phyloP scores from a whole-genome alignment of 371 early-diverging fungal genomes.

The Mortierella sp. region DNA sequence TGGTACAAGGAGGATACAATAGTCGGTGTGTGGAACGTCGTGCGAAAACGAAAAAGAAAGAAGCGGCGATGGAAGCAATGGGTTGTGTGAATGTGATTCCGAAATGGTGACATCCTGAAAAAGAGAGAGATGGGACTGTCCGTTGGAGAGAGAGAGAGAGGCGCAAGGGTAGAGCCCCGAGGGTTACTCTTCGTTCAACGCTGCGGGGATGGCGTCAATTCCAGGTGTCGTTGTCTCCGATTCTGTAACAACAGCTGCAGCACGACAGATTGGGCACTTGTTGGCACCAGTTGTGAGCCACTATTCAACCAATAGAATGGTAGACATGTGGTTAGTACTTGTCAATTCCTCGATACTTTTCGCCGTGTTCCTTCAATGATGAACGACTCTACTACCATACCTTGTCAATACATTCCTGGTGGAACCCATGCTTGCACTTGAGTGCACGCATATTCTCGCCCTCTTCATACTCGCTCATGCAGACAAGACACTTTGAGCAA shows the following conservation, averaged over 20 bases:
- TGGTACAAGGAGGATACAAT: background rate
- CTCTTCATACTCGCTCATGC: conserved; percentile 76
- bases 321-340: no score
- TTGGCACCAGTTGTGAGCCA: conserved; percentile 61
- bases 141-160: background rate
- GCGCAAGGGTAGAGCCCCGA: no score
- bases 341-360: no score
- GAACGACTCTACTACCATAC: no score
- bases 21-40: background rate
- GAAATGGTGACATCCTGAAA: no score
- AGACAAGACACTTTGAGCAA: conserved; percentile 60
- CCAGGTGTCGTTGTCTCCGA: conserved; percentile 16
- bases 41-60: no score
- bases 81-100: no score
- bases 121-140: no score
- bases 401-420: conserved; percentile 83
- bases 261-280: conserved; percentile 60
- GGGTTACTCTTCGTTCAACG: conserved; percentile 13
- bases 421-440: conserved; percentile 84
- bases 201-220: conserved; percentile 12
- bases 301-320: conserved; percentile 20
- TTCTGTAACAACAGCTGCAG: conserved; percentile 35
- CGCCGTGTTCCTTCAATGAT: no score
- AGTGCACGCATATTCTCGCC: conserved; percentile 75
- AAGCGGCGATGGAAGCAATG: no score